Evolutionary conservation across 257 asterid species (phyloP).

Genomic region (Vinca minor): DNA sequence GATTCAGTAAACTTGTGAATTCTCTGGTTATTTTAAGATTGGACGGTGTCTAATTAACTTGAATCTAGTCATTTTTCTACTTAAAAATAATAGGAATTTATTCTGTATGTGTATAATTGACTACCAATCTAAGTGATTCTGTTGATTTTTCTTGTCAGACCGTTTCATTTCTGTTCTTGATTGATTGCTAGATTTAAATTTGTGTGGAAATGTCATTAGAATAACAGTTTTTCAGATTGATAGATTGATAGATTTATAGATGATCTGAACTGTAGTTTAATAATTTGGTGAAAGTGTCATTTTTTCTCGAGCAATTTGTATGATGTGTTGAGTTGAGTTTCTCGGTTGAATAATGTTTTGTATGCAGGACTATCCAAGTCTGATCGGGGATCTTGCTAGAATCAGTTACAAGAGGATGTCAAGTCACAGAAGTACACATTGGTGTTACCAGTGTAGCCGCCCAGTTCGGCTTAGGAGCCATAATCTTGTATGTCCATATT

Average conservation of each 20-base stretch:
- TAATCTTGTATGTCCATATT: slow-evolving; percentile 51
- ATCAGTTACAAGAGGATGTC: slow-evolving; percentile 20
- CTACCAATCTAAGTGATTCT: no score
- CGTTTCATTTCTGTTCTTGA: no score
- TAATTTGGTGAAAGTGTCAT: background rate
- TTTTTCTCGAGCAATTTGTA: background rate
- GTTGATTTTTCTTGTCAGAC: no score
- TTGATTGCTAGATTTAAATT: no score
- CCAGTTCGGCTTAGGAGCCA: slow-evolving; percentile 47
- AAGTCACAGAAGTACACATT: slow-evolving; percentile 48
- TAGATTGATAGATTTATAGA: no score
- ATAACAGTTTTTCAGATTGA: no score
- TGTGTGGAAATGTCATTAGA: no score
- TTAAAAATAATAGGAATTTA: no score
- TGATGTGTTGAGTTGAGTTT: background rate
- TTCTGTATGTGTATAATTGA: no score
- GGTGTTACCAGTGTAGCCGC: slow-evolving; percentile 81
- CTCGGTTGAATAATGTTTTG: background rate
- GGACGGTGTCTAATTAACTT: background rate
- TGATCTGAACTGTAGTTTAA: no score
- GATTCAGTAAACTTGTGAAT: background rate
- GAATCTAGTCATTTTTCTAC: no score
- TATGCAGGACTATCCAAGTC: slow-evolving; percentile 4
- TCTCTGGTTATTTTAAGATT: background rate
- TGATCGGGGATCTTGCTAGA: slow-evolving; percentile 2